phyloP scores from a whole-genome alignment of 2,329 filamentous ascomycete species.

The Calonectria multiphialidica region DNA sequence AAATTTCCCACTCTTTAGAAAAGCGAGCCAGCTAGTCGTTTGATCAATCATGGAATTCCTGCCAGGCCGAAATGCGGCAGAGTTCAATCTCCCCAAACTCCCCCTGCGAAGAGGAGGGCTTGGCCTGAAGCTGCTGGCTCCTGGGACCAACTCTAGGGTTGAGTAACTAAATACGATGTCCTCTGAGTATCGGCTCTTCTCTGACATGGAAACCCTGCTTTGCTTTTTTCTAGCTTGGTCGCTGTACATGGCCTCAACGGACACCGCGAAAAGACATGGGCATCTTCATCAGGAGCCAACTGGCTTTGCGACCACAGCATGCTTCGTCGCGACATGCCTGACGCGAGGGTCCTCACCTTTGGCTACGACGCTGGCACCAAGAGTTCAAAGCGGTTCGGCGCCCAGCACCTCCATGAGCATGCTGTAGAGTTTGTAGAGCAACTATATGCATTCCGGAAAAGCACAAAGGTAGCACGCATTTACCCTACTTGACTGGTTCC shows the following conservation, averaged over 20 bases:
- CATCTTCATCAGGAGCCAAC: neutral
- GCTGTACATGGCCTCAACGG: neutral
- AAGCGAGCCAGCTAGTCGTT: neutral
- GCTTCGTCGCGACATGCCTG: neutral
- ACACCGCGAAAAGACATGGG: neutral
- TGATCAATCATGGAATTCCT: neutral
- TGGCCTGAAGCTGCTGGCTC: neutral
- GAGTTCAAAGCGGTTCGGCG: neutral
- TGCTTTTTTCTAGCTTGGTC: neutral
- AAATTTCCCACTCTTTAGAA: neutral
- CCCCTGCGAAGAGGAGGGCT: neutral
- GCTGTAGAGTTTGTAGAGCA: neutral
- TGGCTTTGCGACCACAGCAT: neutral
- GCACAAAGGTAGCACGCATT: neutral
- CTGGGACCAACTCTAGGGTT: neutral
- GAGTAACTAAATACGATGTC: neutral
- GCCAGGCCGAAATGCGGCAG: neutral
- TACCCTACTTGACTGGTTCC: neutral
- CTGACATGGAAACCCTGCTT: neutral
- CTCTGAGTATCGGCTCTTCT: no score
- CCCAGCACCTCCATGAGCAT: neutral
- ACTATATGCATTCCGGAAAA: neutral
- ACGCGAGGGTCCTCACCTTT: neutral
- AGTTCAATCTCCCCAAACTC: neutral
- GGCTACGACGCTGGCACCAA: neutral